These are phyloP conservation scores for Leccinellum albellum DNA, from an alignment of 768 basidiomycete genomes.

Conservation along the genomic window DNA sequence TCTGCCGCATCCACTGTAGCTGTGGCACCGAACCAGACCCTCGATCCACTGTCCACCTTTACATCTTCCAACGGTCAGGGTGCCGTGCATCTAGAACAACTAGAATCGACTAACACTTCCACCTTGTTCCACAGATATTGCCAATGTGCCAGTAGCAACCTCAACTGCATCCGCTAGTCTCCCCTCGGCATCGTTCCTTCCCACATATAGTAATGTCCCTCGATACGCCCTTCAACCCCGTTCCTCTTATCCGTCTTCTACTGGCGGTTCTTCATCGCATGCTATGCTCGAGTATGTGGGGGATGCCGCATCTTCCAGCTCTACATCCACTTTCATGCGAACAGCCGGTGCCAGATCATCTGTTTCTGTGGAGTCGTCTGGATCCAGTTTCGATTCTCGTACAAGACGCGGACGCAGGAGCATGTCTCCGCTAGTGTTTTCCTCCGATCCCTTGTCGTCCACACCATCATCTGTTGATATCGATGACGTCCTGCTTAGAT, in stretches of 20 bases:
- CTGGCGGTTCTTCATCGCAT: slow-evolving; percentile 10
- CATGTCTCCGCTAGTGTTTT: slow-evolving; percentile 24
- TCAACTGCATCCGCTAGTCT: slow-evolving; percentile 10
- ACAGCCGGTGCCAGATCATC: slow-evolving; percentile 11
- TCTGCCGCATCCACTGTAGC: slow-evolving; percentile 8
- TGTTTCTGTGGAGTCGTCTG: slow-evolving; percentile 6
- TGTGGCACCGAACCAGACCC: slow-evolving; percentile 7
- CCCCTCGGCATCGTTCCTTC: slow-evolving; percentile 18
- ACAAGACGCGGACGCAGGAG: slow-evolving; percentile 18
- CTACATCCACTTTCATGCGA: slow-evolving; percentile 18
- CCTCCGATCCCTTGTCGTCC: slow-evolving; percentile 14
- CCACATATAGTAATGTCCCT: slow-evolving; percentile 21
- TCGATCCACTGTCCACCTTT: slow-evolving; percentile 18
- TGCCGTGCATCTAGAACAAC: slow-evolving; percentile 8
- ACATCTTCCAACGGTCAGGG: slow-evolving; percentile 21
- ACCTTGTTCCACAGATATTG: slow-evolving; percentile 11
- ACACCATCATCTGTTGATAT: slow-evolving; percentile 9
- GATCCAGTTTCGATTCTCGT: slow-evolving; percentile 6
- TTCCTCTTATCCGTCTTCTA: slow-evolving; percentile 24
- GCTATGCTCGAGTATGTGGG: slow-evolving; percentile 17
- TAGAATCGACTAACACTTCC: slow-evolving; percentile 6
- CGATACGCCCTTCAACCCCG: slow-evolving; percentile 15
- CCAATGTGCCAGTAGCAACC: slow-evolving; percentile 2
- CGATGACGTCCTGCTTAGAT: slow-evolving; percentile 17
- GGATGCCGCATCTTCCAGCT: slow-evolving; percentile 1